Percentiles rank a stretch among this genome's conserved stretches.
These are phyloP conservation scores for Acanthamoeba culbertsoni DNA, from an alignment of 208 protist genomes.

Conservation along the genomic window DNA sequence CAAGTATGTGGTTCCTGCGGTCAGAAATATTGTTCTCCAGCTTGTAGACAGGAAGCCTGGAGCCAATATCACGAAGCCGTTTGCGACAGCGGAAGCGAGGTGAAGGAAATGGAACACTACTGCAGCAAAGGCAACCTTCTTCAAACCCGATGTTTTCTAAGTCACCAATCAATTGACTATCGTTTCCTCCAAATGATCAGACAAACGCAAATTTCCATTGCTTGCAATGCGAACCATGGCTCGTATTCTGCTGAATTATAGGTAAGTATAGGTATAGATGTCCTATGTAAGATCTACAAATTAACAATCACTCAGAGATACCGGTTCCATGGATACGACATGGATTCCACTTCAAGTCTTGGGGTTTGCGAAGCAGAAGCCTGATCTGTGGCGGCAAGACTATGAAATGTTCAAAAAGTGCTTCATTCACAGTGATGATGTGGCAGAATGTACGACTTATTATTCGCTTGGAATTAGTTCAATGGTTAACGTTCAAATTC, in stretches of 20 bases:
- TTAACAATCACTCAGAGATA: not conserved
- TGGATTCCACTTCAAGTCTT: not conserved
- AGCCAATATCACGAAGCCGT: conserved; percentile 15
- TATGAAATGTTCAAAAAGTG: conserved; percentile 19
- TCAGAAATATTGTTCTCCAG: not conserved
- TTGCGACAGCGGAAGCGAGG: not conserved
- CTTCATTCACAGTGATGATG: not conserved
- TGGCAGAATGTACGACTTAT: not conserved
- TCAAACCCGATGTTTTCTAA: not conserved
- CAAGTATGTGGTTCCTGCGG: not conserved
- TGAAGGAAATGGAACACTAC: not conserved
- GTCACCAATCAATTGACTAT: too few species aligned
- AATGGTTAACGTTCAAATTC: not conserved
- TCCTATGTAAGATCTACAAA: too few species aligned
- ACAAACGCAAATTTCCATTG: conserved; percentile 15
- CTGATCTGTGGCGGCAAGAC: not conserved
- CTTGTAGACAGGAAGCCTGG: not conserved
- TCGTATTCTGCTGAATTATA: not conserved
- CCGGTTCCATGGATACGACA: not conserved
- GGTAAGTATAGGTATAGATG: too few species aligned
- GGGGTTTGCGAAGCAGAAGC: conserved; percentile 8
- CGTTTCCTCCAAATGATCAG: not conserved
- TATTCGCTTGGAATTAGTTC: not conserved
- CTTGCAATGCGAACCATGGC: conserved; percentile 34
- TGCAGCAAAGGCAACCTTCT: not conserved